Evolutionary conservation across 352 stramenopile species (phyloP), one percentile per base, ranked within the genome.

Genomic region (Pythium insidiosum): DNA sequence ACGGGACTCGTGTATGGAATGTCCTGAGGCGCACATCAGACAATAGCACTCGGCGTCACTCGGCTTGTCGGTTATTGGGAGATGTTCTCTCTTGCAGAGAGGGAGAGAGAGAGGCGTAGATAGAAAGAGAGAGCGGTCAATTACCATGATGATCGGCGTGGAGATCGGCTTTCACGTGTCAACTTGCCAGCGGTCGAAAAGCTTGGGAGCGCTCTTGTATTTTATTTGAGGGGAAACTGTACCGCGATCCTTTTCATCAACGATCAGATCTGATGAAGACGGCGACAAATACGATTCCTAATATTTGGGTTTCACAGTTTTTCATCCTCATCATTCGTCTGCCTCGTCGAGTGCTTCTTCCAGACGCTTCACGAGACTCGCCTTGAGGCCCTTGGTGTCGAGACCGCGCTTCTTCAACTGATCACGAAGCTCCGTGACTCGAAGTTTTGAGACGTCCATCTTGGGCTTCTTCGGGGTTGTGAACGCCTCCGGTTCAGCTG

Each of bases 1-100:
- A 93, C 75, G 35, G 77, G 81, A 50, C 77, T 93, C 28, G 73
- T 68, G 57, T 93, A 88, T 39, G 78, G 81, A 44, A 90, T 75
- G 52, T 92, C 73, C 80, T 92, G 33, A 38, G 31, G 19, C 38
- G 31, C 19, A 11, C 19, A 23, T 7, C 35, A 28, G 15, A 11
- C 11, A 38, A 2, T n/a, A 9, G 26, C 24, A 33, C 10, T 12
- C n/a, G 20, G n/a, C 2, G 19, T 3, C 4, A 37, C 59, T 47
- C 38, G 73, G 63, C 60, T 74, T 73, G 49, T 6, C 26, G 25
- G 25, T 38, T 19, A 40, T 48, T n/a, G 12, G 21, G 40, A 38
- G 40, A 21, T 39, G 25, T 19, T 11, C 29, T 25, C n/a, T n/a
- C n/a, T n/a, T n/a, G n/a, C n/a, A n/a, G n/a, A n/a, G n/a, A n/a